Percentiles rank a stretch among this genome's conserved stretches.
phyloP scores from a whole-genome alignment of 345 rosid genomes.

The Eucalyptus cloeziana region DNA sequence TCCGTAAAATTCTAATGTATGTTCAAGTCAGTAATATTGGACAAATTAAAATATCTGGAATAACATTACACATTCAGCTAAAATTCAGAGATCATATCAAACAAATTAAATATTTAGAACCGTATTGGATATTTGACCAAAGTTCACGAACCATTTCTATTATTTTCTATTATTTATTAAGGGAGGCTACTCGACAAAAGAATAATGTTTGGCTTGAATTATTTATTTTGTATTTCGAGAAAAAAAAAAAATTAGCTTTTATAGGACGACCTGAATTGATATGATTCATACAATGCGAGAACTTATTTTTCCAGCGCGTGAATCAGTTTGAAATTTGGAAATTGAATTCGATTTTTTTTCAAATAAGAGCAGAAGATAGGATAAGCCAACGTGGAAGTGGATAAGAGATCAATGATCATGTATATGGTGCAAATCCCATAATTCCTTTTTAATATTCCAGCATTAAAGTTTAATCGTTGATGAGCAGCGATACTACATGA shows the following conservation, averaged over 20 bases:
- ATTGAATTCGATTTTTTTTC: neutral
- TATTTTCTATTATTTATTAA: neutral
- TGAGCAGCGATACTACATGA: neutral
- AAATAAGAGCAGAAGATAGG: neutral
- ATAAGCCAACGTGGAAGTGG: neutral
- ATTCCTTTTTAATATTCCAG: neutral
- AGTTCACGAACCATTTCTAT: too few species aligned
- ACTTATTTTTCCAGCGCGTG: neutral
- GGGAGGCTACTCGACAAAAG: neutral
- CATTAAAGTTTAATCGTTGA: neutral
- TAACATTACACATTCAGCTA: rapidly evolving
- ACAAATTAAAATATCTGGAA: rapidly evolving
- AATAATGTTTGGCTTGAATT: neutral
- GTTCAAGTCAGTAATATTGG: too few species aligned
- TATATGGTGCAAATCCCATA: neutral
- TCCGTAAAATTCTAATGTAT: too few species aligned
- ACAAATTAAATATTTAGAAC: neutral
- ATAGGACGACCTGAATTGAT: rapidly evolving
- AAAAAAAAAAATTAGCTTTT: neutral
- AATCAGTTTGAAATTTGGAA: neutral
- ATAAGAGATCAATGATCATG: neutral
- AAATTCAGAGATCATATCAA: rapidly evolving
- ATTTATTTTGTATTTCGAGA: neutral
- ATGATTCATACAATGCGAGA: rapidly evolving
- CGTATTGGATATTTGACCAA: rapidly evolving